Evolutionary conservation across 2,329 filamentous ascomycete genomes (phyloP).

Genomic region (Fusarium buxicola): DNA sequence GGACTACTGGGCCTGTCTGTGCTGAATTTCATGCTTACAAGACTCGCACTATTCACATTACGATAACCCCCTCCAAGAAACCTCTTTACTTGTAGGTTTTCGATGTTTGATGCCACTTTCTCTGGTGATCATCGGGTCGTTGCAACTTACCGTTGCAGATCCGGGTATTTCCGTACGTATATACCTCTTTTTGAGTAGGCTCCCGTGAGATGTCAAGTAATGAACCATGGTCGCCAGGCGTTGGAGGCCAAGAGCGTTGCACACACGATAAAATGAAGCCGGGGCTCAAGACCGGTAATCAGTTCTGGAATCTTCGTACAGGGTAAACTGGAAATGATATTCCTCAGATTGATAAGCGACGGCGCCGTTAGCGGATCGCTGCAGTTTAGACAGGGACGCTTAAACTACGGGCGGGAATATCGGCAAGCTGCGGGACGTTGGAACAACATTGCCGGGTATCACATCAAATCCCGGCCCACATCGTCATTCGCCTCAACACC

Average conservation of each 20-base stretch:
- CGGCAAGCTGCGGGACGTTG: conserved; percentile 33
- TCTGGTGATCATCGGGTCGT: too few species aligned
- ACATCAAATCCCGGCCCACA: conserved; percentile 46
- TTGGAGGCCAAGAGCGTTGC: too few species aligned
- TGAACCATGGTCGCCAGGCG: too few species aligned
- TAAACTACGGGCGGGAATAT: conserved; percentile 40
- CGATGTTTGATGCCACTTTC: too few species aligned
- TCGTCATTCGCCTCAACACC: conserved; percentile 42
- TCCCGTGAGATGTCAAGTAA: too few species aligned
- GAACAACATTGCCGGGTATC: conserved; percentile 34
- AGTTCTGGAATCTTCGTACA: conserved; percentile 24
- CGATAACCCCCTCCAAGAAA: too few species aligned
- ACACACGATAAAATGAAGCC: too few species aligned
- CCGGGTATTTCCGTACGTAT: too few species aligned
- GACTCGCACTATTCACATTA: too few species aligned
- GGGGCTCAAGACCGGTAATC: neutral
- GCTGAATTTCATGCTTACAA: neutral
- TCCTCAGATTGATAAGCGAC: conserved; percentile 24
- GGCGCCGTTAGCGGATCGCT: conserved; percentile 28
- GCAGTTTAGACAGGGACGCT: conserved; percentile 30
- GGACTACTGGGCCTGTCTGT: neutral
- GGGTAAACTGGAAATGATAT: conserved; percentile 24
- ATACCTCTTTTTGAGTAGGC: too few species aligned
- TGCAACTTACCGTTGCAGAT: too few species aligned
- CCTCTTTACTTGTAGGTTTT: too few species aligned